Evolutionary conservation across 2,329 filamentous ascomycete species (phyloP), one percentile per base, ranked within the genome.

Genomic region (Cladophialophora immunda): DNA sequence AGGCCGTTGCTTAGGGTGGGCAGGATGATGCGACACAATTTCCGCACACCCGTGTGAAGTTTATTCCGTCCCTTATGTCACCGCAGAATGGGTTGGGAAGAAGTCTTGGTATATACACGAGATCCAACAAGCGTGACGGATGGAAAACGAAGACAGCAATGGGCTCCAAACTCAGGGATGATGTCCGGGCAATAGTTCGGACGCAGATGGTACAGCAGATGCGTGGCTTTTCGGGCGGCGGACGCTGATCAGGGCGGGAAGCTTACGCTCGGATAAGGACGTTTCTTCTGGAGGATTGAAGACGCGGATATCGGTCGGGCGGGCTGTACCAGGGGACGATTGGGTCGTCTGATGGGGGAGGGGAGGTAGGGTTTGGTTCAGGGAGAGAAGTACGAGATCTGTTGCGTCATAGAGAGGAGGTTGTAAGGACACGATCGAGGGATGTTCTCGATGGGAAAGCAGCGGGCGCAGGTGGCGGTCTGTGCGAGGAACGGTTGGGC

Each of bases 161-260:
- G 2, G 38, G 19, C n/a, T 19, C 27, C 25, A n/a, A 41, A 9
- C 38, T 27, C 36, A 50, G 38, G 54, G 61, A 36, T 54, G 47
- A 52, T 61, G 5, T 41, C 50, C 65, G 65, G 65, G 65, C 60
- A 67, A 67, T 64, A 17, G 60, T 64, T 67, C 50, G 65, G 65
- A 57, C 32, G 22, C 50, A 57, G 50, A 38, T 38, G 38, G n/a
- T 57, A 62, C n/a, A 54, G 38, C 27, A 41, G 38, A 34, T 52
- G 62, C 52, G 58, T 60, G 58, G 58, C 58, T 30, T 54, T 53
- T 47, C 13, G 56, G 63, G 25, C 36, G 38, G n/a, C 38, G 38
- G 38, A 3, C 17, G 38, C 57, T 41, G 52, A 27, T 50, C 27
- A 38, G 61, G 29, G 34, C 22, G 15, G 50, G 22, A 30, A 56